Evolutionary conservation across 2,329 filamentous ascomycete species (phyloP).

Genomic region (Purpureocillium lavendulum): DNA sequence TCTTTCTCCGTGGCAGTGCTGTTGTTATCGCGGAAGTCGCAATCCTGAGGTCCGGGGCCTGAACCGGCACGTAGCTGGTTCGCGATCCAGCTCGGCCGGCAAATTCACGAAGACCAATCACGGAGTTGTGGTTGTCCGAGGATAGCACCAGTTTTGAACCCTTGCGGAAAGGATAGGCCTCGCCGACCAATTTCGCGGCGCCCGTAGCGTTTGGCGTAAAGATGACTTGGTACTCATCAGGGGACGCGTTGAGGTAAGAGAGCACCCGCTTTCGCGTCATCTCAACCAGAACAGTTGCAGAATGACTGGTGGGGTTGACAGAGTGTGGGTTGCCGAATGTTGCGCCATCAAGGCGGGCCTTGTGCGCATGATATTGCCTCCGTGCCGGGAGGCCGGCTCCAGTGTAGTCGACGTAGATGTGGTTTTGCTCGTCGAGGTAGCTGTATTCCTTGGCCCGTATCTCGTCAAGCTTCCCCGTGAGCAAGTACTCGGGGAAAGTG

Average conservation of each 20-base stretch:
- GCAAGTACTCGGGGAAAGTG: conserved; percentile 23
- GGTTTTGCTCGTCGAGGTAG: conserved; percentile 26
- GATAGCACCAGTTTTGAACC: conserved; percentile 22
- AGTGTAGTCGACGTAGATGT: conserved; percentile 33
- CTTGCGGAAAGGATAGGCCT: conserved; percentile 25
- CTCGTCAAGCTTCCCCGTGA: conserved; percentile 20
- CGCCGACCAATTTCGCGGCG: conserved; percentile 28
- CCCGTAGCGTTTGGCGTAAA: conserved; percentile 32
- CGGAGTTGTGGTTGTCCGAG: conserved; percentile 32
- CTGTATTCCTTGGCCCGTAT: conserved; percentile 19
- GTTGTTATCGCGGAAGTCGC: conserved; percentile 13
- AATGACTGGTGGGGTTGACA: conserved; percentile 25
- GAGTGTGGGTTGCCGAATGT: conserved; percentile 33
- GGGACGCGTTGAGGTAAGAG: conserved; percentile 22
- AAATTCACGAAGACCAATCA: conserved; percentile 29
- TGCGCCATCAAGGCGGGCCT: conserved; percentile 16
- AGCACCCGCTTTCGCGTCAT: conserved; percentile 21
- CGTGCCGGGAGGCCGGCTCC: conserved; percentile 26
- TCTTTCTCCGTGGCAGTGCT: conserved; percentile 11
- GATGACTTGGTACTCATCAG: conserved; percentile 28
- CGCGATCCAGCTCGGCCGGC: conserved; percentile 16
- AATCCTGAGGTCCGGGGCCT: conserved; percentile 18
- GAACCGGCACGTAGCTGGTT: conserved; percentile 21
- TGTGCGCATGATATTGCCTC: conserved; percentile 22
- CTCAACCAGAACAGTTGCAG: conserved; percentile 23